Conservation (phyloP, 1,139 yeast genomes). For the Yamadazyma triangularis region DNA sequence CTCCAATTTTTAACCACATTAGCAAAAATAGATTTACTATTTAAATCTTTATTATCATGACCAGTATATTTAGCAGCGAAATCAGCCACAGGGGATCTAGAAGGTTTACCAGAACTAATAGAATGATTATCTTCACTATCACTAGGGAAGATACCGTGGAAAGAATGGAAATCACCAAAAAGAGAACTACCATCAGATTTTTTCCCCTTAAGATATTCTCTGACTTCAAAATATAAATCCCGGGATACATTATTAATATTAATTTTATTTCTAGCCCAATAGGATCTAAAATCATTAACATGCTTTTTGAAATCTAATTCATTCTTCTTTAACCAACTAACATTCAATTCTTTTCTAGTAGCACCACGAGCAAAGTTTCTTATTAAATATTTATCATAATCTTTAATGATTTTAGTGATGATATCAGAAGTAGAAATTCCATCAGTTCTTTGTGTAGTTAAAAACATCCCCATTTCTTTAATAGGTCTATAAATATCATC, state of each 20-base stretch:
- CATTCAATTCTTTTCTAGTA: constrained; percentile 90
- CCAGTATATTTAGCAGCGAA: constrained; percentile 61
- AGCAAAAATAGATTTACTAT: constrained; percentile 47
- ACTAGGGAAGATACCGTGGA: no score
- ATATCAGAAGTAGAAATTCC: constrained; percentile 96
- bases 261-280: constrained; percentile 71
- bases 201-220: constrained; percentile 63
- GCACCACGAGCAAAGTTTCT: constrained; percentile 98
- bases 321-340: constrained; percentile 94
- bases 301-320: constrained; percentile 92
- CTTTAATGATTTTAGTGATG: constrained; percentile 89
- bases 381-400: constrained; percentile 94
- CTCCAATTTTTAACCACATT: constrained; percentile 66
- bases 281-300: constrained; percentile 77
- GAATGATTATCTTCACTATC: background rate
- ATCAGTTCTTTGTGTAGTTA: constrained; percentile 93
- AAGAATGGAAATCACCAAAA: constrained; percentile 7
- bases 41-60: constrained; percentile 45
- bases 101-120: constrained; percentile 13
- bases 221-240: constrained; percentile 78
- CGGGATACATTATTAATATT: constrained; percentile 71
- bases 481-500: constrained; percentile 93
- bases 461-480: constrained; percentile 83
- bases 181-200: constrained; percentile 25
- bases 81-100: constrained; percentile 49